Conservation (phyloP, 2,329 filamentous ascomycete species). For the Phialemoniopsis sp. region DNA sequence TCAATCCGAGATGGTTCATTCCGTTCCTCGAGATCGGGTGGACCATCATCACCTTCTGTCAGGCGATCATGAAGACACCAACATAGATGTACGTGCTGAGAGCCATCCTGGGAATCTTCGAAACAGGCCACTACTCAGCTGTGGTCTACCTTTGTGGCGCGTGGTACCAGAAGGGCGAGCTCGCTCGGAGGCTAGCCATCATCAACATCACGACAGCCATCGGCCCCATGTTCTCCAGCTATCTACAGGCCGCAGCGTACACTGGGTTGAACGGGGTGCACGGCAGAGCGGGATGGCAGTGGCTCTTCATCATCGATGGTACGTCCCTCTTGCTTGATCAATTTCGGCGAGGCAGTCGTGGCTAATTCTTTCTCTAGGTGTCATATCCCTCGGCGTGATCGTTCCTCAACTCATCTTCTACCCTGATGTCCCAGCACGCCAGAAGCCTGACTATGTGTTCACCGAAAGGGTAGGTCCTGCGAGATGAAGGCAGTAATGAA, state of each 20-base stretch:
- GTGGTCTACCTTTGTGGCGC: conserved; percentile 8
- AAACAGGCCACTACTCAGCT: conserved; percentile 10
- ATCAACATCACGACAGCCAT: conserved; percentile 8
- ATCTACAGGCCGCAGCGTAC: conserved; percentile 35
- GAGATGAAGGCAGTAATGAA: no score
- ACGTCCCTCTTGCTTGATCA: no score
- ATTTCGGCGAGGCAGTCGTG: no score
- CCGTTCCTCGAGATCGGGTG: conserved; percentile 8
- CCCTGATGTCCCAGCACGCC: conserved; percentile 31
- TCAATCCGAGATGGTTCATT: conserved; percentile 8
- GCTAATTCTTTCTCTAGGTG: conserved; percentile 50
- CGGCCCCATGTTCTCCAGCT: conserved; percentile 19
- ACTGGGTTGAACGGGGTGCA: conserved; percentile 40
- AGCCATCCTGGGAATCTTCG: conserved; percentile 4
- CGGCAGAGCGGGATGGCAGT: conserved; percentile 45
- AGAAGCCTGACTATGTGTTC: conserved; percentile 17
- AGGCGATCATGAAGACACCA: conserved; percentile 5
- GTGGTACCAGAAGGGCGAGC: conserved; percentile 9
- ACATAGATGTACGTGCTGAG: conserved; percentile 9
- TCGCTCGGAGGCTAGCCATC: conserved; percentile 6
- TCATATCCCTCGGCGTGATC: conserved; percentile 48
- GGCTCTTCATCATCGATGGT: conserved; percentile 14
- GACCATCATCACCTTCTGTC: conserved; percentile 9
- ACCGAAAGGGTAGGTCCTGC: no score
- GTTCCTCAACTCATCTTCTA: conserved; percentile 43